phyloP scores from a whole-genome alignment of 768 basidiomycete genomes.

The Cubamyces lactineus region DNA sequence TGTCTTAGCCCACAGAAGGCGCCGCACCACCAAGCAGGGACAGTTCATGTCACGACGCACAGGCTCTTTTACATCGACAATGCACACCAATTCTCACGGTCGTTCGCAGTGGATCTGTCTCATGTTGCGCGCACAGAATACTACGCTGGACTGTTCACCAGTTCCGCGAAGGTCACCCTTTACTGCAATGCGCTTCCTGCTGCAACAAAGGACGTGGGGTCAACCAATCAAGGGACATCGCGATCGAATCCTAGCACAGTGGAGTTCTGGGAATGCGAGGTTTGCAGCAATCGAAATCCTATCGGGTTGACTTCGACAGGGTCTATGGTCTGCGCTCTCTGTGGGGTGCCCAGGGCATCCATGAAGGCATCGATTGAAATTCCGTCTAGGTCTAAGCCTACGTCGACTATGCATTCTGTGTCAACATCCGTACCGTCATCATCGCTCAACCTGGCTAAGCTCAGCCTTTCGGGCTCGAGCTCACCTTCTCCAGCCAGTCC shows the following conservation, averaged over 20 bases:
- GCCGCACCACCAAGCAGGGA: slow-evolving; percentile 75
- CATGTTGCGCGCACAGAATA: slow-evolving; percentile 77
- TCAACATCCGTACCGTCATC: slow-evolving; percentile 47
- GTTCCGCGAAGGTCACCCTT: slow-evolving; percentile 86
- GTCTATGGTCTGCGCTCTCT: slow-evolving; percentile 74
- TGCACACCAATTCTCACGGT: slow-evolving; percentile 50
- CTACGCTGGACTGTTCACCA: slow-evolving; percentile 89
- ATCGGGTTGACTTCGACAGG: slow-evolving; percentile 72
- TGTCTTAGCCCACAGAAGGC: slow-evolving; percentile 76
- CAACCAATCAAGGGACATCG: neutral
- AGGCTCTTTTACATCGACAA: slow-evolving; percentile 81
- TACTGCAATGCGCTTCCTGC: slow-evolving; percentile 47
- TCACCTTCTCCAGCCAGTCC: slow-evolving; percentile 31
- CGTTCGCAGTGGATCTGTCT: slow-evolving; percentile 69
- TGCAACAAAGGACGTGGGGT: slow-evolving; percentile 5
- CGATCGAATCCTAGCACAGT: slow-evolving; percentile 33
- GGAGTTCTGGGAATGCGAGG: slow-evolving; percentile 80
- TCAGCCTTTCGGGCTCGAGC: slow-evolving; percentile 35
- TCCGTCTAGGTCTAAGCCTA: slow-evolving; percentile 19
- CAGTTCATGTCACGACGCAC: slow-evolving; percentile 75
- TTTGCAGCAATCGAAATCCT: slow-evolving; percentile 86
- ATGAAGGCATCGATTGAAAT: slow-evolving; percentile 30
- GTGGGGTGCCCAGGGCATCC: slow-evolving; percentile 69
- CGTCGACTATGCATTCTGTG: slow-evolving; percentile 38
- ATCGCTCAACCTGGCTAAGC: slow-evolving; percentile 27